Evolutionary conservation across 495 filamentous ascomycete genomes (phyloP), one percentile per base, ranked within the genome.

Genomic region (Penicillium psychrofluorescens): DNA sequence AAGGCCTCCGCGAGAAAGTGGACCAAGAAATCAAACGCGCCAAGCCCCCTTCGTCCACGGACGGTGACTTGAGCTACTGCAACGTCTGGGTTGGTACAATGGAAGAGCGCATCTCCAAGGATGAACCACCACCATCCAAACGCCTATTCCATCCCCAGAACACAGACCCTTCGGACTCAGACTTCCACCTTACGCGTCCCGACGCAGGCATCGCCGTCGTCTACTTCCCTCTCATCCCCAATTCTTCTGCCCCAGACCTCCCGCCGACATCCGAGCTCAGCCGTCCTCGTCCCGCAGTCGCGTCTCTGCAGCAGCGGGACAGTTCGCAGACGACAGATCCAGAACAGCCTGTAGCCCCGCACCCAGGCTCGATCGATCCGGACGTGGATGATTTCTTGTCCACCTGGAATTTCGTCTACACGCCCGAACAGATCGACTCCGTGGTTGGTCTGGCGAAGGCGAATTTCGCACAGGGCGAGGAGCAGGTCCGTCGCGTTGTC

Each of bases 321-420:
- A 9, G 40, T 38, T 32, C 44, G 13, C 8, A 55, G 3, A 32
- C 48, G n/a, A 45, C 53, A 13, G 61, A 64, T 36, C 34, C 52
- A 4, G 40, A 46, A 12, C 34, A 51, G 11, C 62, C 56, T 0
- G 44, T 56, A 0, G 44, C 53, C 0, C 66, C 67, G 0, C 79
- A 82, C 13, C 85, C 91, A 1, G 74, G 75, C 6, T 84, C 79
- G 40, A 83, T 96, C 22, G 82, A 95, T 58, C 91, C 92, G 0
- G 77, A 83, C 30, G 78, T 72, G 10, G 80, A 77, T 45, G 86
- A 90, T 39, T 98, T 90, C 69, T 77, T 96, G 63, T 86, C 80
- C 51, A 98, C 92, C 1, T 97, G 92, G 92, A 98, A 96, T 61
- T 96, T 96, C 58, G 80, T 95, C 35, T 96, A 95, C 64, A 89